phyloP scores from a whole-genome alignment of 2,329 filamentous ascomycete species.

The Claviceps digitariae region DNA sequence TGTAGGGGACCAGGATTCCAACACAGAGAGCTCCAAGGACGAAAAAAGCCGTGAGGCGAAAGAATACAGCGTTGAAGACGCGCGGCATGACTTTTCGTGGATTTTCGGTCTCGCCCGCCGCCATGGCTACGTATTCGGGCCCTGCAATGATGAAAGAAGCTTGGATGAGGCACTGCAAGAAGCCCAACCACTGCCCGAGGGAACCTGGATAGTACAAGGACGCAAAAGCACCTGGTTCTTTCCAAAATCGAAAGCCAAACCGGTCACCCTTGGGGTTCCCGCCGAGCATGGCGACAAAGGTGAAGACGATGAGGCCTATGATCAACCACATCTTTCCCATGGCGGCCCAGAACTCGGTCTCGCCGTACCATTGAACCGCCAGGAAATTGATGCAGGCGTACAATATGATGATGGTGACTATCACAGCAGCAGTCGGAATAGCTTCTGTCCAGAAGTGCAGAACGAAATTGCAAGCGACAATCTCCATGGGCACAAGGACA shows the following conservation, averaged over 20 bases:
- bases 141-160: slow-evolving; percentile 56
- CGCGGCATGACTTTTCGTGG: slow-evolving; percentile 56
- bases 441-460: slow-evolving; percentile 49
- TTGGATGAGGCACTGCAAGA: slow-evolving; percentile 60
- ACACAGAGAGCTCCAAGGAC: slow-evolving; percentile 60
- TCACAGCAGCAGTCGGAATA: slow-evolving; percentile 46
- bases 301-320: slow-evolving; percentile 58
- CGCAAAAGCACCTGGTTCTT: slow-evolving; percentile 55
- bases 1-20: slow-evolving; percentile 57
- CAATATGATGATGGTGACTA: slow-evolving; percentile 36
- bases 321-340: slow-evolving; percentile 61
- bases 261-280: slow-evolving; percentile 61
- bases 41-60: slow-evolving; percentile 63
- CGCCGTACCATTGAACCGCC: slow-evolving; percentile 61
- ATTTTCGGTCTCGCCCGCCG: slow-evolving; percentile 59
- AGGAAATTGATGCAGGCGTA: slow-evolving; percentile 53
- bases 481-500: slow-evolving; percentile 52
- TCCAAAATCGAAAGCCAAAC: slow-evolving; percentile 59
- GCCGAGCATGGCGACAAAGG: slow-evolving; percentile 71
- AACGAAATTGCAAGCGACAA: slow-evolving; percentile 50
- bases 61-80: slow-evolving; percentile 69
- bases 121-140: slow-evolving; percentile 54
- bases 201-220: slow-evolving; percentile 49
- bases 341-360: slow-evolving; percentile 64
- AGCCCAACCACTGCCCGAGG: slow-evolving; percentile 62